Evolutionary conservation across 2,329 filamentous ascomycete species (phyloP).

Genomic region (Fonsecaea monophora): DNA sequence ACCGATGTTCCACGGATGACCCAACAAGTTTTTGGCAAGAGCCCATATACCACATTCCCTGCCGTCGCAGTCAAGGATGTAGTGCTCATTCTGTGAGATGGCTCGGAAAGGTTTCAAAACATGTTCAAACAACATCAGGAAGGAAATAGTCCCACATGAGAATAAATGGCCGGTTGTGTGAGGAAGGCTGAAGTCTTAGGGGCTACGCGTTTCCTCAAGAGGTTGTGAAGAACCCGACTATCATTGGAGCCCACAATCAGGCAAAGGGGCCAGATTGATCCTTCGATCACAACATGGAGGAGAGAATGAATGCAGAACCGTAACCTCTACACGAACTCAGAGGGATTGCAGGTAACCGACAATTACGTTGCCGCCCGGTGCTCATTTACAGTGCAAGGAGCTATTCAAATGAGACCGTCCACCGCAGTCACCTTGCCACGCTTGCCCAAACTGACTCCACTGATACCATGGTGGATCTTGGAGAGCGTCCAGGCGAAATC

Average conservation of each 20-base stretch:
- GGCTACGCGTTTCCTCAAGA: background rate
- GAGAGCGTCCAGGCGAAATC: background rate
- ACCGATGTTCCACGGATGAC: background rate
- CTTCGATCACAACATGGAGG: background rate
- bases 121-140: background rate
- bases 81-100: background rate
- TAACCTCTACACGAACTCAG: background rate
- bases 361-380: background rate
- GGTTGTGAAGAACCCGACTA: background rate
- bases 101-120: background rate
- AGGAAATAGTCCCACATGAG: background rate
- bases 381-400: background rate
- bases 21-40: background rate
- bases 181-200: background rate
- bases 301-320: background rate
- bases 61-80: background rate
- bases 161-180: background rate
- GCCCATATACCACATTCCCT: background rate
- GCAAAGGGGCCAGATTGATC: background rate
- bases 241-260: constrained; percentile 9
- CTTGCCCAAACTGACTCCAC: background rate
- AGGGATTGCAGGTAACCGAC: background rate
- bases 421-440: background rate
- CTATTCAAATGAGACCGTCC: background rate
- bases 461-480: background rate